Percentiles rank a stretch among this genome's conserved stretches.
phyloP scores from a whole-genome alignment of 2,329 filamentous ascomycete genomes.

The Xylariaceae sp. region DNA sequence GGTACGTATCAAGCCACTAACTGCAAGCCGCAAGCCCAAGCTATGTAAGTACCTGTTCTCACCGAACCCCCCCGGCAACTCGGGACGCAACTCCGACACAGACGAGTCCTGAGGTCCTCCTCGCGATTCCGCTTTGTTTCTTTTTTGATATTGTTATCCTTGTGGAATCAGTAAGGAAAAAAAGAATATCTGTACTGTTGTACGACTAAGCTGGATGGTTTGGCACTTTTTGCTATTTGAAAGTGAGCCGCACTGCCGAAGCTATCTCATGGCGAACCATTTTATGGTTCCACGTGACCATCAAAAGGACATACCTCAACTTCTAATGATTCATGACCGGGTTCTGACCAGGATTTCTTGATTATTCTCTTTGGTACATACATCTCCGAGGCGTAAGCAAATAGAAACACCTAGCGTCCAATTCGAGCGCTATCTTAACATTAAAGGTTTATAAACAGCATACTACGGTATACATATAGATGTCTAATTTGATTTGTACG shows the following conservation, averaged over 20 bases:
- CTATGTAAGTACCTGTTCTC: neutral
- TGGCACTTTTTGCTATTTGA: neutral
- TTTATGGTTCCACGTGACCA: conserved; percentile 1
- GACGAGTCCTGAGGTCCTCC: conserved; percentile 1
- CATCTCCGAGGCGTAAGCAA: neutral
- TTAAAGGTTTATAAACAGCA: no score
- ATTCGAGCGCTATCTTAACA: neutral
- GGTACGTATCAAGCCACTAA: conserved; percentile 11
- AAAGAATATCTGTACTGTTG: neutral
- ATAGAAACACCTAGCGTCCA: conserved; percentile 2
- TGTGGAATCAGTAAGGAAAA: neutral
- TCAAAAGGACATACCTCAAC: neutral
- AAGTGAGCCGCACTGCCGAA: neutral
- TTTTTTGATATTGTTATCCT: neutral
- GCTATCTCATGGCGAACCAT: neutral
- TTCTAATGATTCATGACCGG: neutral
- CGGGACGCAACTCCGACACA: conserved; percentile 26
- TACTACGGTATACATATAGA: neutral
- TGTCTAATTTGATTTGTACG: conserved; percentile 6
- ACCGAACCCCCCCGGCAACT: conserved; percentile 18
- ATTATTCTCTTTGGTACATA: no score
- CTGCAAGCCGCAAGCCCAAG: conserved; percentile 5
- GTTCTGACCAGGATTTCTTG: neutral
- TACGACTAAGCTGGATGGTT: no score
- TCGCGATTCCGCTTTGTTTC: neutral